Base-by-base conservation (phyloP, 164 flowering plant genomes). In the Litsea cubeba region DNA sequence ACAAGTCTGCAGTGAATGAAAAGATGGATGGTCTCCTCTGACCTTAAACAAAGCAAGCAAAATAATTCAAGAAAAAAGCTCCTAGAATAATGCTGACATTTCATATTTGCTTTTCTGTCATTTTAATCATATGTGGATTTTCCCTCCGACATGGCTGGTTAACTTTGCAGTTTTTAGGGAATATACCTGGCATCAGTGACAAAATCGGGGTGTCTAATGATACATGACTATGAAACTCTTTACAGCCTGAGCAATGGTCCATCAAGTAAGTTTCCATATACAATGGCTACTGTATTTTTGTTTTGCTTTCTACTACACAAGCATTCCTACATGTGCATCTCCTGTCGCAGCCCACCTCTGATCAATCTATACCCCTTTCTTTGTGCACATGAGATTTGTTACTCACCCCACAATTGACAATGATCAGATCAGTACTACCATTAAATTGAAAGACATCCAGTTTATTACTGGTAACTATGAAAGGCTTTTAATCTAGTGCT, bases 151-250 rank as follows among this genome's bases (percentile, higher is more conserved):
- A 23, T 35, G 17, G 12, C 11, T n/a, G 62, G 28, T 30, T 60
- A 35, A 51, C 22, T 62, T 62, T 71, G 58, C 8, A 64, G 40
- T 65, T 72, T 69, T 28, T 84, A 94, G 98, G 98, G 98, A 58
- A 83, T 88, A 71, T 95, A 89, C 80, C 76, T 95, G 81, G 99
- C 87, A 58, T 90, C 99, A 25, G 95, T 87, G 26, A 91, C 97
- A 71, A 88, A 86, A 80, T 74, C 87, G 8, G 97, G 99, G 32
- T 95, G 97, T 84, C 83, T 95, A 78, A 88, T 89, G 28, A 91
- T 95, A 70, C 93, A 95, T 80, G 94, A 95, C 80, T 95, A 86
- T 79, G 99, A 95, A 75, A 73, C 80, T 51, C 84, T 95, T 54
- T 91, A 84, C 79, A 84, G 87, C 81, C 81, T 80, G 73, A 83